A percentile compares a stretch with the other conserved stretches of the same genome.
Conservation (phyloP, 257 asterid species). For the Solanum chilense region DNA sequence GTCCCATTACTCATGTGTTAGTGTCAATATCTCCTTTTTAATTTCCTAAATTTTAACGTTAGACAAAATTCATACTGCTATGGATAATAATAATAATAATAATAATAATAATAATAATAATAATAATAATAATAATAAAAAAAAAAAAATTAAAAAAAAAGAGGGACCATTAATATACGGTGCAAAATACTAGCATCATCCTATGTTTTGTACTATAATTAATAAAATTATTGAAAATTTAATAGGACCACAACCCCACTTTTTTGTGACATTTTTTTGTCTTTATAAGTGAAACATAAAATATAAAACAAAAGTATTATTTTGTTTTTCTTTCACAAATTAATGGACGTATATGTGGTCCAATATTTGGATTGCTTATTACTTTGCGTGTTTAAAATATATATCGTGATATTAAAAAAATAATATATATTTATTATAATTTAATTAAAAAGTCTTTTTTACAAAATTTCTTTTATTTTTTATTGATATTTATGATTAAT, state of each 20-base stretch:
- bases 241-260: background rate
- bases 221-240: background rate
- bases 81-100: background rate
- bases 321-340: background rate
- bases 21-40: background rate
- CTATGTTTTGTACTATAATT: background rate
- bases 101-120: no score
- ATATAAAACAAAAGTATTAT: background rate
- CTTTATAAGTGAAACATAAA: background rate
- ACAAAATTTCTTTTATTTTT: no score
- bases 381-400: background rate
- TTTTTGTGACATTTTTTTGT: background rate
- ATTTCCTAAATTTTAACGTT: background rate
- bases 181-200: background rate
- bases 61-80: background rate
- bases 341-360: background rate
- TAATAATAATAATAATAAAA: no score
- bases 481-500: no score
- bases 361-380: background rate
- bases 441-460: no score
- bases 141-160: no score
- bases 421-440: no score
- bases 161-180: background rate
- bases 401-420: no score
- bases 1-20: no score